Evolutionary conservation across 768 basidiomycete genomes (phyloP).

Genomic region (Rhodotorula taiwanensis): DNA sequence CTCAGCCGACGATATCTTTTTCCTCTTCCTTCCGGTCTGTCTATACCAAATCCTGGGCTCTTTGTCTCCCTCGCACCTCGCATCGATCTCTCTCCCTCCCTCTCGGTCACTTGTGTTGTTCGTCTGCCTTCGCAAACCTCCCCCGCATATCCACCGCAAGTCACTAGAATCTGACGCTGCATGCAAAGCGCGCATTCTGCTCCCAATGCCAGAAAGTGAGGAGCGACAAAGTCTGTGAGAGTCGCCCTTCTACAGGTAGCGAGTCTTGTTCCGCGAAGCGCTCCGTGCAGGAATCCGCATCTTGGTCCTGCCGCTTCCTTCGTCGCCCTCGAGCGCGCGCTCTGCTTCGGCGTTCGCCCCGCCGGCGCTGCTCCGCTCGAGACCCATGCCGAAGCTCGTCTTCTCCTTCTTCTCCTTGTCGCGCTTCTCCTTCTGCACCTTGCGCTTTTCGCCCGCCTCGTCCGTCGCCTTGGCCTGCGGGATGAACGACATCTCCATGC

Average conservation of each 20-base stretch:
- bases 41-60: background rate
- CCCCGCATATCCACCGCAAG: background rate
- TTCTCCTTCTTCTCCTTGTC: constrained; percentile 45
- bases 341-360: constrained; percentile 39
- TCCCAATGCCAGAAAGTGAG: too few species aligned
- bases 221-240: too few species aligned
- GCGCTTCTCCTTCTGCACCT: constrained; percentile 50
- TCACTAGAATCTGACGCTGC: too few species aligned
- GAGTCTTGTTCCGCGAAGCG: constrained; percentile 71
- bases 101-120: background rate
- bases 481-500: constrained; percentile 42
- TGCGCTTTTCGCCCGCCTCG: constrained; percentile 44
- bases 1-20: too few species aligned
- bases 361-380: constrained; percentile 64
- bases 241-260: constrained; percentile 13
- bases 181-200: too few species aligned
- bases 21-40: too few species aligned
- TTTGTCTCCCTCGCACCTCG: background rate
- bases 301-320: constrained; percentile 69
- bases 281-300: constrained; percentile 73
- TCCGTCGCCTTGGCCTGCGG: constrained; percentile 38
- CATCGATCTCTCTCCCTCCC: background rate
- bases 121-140: background rate
- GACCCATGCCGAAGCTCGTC: constrained; percentile 70
- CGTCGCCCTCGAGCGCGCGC: constrained; percentile 51